phyloP scores from a whole-genome alignment of 352 stramenopile genomes.

The Pythium graminicola region DNA sequence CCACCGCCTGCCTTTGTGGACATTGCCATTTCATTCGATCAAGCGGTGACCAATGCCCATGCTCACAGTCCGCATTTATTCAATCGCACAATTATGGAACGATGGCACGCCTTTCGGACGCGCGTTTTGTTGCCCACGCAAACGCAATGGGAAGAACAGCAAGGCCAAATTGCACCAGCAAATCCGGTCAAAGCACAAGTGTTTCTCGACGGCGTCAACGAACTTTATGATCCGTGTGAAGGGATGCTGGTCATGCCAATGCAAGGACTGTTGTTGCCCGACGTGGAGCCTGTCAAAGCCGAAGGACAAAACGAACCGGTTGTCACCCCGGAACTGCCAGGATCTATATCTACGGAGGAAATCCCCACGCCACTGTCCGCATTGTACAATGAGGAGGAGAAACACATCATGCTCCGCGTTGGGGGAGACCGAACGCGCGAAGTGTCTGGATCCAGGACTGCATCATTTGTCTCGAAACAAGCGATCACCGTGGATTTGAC shows the following conservation, averaged over 20 bases:
- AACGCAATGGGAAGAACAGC: slow-evolving; percentile 51
- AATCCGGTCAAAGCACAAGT: slow-evolving; percentile 4
- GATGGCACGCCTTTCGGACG: slow-evolving; percentile 47
- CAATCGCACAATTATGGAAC: slow-evolving; percentile 21
- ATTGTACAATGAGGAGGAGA: slow-evolving; percentile 73
- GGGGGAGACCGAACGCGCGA: neutral
- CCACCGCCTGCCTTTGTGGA: slow-evolving; percentile 54
- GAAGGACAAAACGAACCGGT: neutral
- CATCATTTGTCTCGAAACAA: slow-evolving; percentile 4
- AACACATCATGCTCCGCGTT: slow-evolving; percentile 50
- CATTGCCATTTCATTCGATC: slow-evolving; percentile 69
- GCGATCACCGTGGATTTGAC: slow-evolving; percentile 3
- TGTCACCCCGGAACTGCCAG: neutral
- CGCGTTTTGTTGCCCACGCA: slow-evolving; percentile 49
- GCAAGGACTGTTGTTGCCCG: neutral
- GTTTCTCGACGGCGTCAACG: slow-evolving; percentile 8
- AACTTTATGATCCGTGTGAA: slow-evolving; percentile 19
- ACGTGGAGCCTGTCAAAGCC: neutral
- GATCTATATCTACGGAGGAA: too few species aligned
- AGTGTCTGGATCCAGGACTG: neutral
- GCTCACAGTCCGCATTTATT: slow-evolving; percentile 51
- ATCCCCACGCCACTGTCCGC: slow-evolving; percentile 57
- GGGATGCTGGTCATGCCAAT: slow-evolving; percentile 2
- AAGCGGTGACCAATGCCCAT: slow-evolving; percentile 55
- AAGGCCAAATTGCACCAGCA: slow-evolving; percentile 6